phyloP scores from a whole-genome alignment of 2,329 filamentous ascomycete genomes.

The Xylariaceae sp. region DNA sequence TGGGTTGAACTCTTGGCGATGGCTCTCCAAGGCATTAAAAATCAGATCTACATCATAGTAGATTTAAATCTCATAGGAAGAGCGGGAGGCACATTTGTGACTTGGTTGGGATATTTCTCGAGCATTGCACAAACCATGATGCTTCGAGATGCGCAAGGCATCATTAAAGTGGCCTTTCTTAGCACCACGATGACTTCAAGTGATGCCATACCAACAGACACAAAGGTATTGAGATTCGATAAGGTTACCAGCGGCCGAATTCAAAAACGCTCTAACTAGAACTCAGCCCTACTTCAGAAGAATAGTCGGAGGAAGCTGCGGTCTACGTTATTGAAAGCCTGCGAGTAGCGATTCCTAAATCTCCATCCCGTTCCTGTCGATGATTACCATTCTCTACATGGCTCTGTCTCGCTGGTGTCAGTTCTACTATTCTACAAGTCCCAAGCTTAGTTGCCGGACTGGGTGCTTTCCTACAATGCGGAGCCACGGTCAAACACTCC shows the following conservation, averaged over 20 bases:
- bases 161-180: slow-evolving; percentile 1
- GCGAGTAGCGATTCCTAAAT: no score
- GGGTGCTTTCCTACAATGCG: no score
- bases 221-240: not conserved
- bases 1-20: not conserved
- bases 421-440: no score
- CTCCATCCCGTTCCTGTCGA: no score
- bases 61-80: slow-evolving; percentile 2
- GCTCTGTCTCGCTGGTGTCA: no score
- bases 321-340: no score
- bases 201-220: not conserved
- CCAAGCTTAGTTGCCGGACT: no score
- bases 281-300: no score
- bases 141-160: not conserved
- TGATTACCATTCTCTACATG: no score
- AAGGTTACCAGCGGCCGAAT: not conserved
- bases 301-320: no score
- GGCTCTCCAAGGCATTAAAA: not conserved
- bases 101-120: slow-evolving; percentile 2
- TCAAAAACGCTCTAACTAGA: not conserved
- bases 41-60: slow-evolving; percentile 4
- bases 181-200: not conserved
- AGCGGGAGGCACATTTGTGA: not conserved
- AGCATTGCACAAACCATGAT: not conserved
- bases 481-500: no score